These are phyloP conservation scores for Alloteropsis semialata DNA, from an alignment of 176 grass and related monocot genomes.

Conservation along the genomic window DNA sequence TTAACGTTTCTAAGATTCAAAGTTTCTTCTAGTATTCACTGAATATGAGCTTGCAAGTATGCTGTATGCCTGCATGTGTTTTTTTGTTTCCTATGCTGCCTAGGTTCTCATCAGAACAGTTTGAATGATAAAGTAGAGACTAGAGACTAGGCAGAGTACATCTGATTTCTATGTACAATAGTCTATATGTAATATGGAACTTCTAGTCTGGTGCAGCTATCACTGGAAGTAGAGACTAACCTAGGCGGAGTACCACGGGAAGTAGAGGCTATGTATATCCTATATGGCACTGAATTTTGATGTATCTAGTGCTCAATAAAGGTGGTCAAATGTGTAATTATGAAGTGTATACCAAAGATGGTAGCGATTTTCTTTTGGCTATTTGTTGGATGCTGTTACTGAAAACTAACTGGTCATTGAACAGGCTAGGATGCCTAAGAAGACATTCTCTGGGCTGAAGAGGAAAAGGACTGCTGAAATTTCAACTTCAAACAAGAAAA, in stretches of 20 bases:
- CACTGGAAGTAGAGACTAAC: not conserved
- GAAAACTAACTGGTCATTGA: not conserved
- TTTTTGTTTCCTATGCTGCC: conserved; percentile 1
- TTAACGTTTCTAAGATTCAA: not conserved
- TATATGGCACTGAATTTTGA: not conserved
- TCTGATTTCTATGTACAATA: not conserved
- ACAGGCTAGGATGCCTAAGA: conserved; percentile 1
- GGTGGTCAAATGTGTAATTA: not conserved
- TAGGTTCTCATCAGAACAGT: not conserved
- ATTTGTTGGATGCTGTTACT: not conserved
- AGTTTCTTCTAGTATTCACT: not conserved
- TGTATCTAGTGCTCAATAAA: not conserved
- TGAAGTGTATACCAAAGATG: not conserved
- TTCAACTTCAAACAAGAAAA: conserved; percentile 5
- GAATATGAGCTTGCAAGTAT: conserved; percentile 1
- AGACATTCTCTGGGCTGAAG: conserved; percentile 24
- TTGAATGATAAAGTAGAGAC: not conserved
- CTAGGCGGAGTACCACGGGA: too few species aligned
- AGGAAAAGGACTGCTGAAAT: conserved; percentile 30
- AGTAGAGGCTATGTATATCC: not conserved
- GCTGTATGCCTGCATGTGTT: not conserved
- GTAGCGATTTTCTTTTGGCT: not conserved
- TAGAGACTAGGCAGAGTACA: not conserved
- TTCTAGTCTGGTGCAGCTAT: not conserved
- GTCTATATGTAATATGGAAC: not conserved